Base-by-base conservation (phyloP, 108 stramenopile genomes). In the Cyclotella sp. region DNA sequence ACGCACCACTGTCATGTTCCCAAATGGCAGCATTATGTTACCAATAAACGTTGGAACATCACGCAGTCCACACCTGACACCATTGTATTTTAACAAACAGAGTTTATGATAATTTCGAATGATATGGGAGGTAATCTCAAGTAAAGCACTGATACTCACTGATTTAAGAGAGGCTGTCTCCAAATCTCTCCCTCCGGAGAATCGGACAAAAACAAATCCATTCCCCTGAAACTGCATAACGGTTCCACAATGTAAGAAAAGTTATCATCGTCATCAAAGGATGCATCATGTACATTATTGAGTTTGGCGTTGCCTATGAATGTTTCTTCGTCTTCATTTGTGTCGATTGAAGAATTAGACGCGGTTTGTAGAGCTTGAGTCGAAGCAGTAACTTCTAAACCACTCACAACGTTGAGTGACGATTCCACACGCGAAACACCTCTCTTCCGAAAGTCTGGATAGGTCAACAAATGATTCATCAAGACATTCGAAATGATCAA, bases 181-280 rank as follows among this genome's bases (percentile, higher is more conserved):
- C 73, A 68, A 57, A 87, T 74, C 24, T 84, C 66, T 26, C 62
- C 71, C 54, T 88, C 85, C 13, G 87, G 73, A 40, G 54, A 55
- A 46, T 86, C 83, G 2, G 82, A 73, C 26, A 84, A 46, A 47
- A 88, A 88, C n/a, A 91, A 51, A 75, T 91, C 90, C 76, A 91
- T 81, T 4, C 90, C 88, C 24, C 86, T 78, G 5, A 90, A 51
- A 9, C 46, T 62, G 49, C 80, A 81, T 22, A 85, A 26, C 13
- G 87, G 87, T 39, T 72, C 84, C 12, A 87, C 74, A 42, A 82
- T 46, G 61, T 61, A 68, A 13, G 47, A 22, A 61, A 62, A 69
- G 34, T 54, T 42, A 19, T 6, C 60, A 42, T 53, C 15, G 18
- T 34, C 15, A 40, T 62, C 68, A 16, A 77, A 77, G 18, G 64